A percentile compares a stretch with the other conserved stretches of the same genome.
phyloP scores from a whole-genome alignment of 1,139 yeast species.

The Saccharomyces hybrid region DNA sequence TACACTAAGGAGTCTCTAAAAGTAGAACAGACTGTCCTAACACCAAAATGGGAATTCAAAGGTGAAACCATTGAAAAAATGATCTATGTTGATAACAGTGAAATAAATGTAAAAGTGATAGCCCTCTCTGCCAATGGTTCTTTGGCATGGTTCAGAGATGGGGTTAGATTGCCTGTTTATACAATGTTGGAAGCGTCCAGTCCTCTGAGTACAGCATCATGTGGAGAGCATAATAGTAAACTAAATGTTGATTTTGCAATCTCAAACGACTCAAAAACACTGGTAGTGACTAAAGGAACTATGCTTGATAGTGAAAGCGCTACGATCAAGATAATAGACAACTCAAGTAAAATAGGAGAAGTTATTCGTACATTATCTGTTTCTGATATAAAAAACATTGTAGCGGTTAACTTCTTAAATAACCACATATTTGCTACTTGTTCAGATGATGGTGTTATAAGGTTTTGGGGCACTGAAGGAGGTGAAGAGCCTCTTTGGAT shows the following conservation, averaged over 20 bases:
- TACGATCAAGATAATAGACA: slow-evolving; percentile 21
- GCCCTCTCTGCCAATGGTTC: slow-evolving; percentile 26
- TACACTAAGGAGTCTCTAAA: slow-evolving; percentile 7
- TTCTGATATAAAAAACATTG: slow-evolving; percentile 12
- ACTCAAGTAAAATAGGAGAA: slow-evolving; percentile 19
- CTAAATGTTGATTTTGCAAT: slow-evolving; percentile 1
- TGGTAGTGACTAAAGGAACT: background rate
- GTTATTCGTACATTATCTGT: slow-evolving; percentile 17
- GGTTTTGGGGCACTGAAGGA: slow-evolving; percentile 25
- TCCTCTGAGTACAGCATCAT: background rate
- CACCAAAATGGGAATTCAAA: slow-evolving; percentile 24
- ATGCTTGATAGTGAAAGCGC: slow-evolving; percentile 12
- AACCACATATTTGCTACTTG: slow-evolving; percentile 22
- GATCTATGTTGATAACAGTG: slow-evolving; percentile 11
- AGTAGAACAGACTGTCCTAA: slow-evolving; percentile 8
- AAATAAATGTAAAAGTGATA: slow-evolving; percentile 14
- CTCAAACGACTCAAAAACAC: background rate
- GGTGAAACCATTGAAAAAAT: slow-evolving; percentile 25
- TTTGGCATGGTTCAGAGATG: slow-evolving; percentile 28
- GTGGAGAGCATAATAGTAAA: background rate
- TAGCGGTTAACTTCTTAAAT: slow-evolving; percentile 21
- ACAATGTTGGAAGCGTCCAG: slow-evolving; percentile 2
- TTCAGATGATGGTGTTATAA: slow-evolving; percentile 20
- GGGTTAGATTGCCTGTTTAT: slow-evolving; percentile 18
- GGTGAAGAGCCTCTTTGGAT: slow-evolving; percentile 16